phyloP scores from a whole-genome alignment of 1,284 basidiomycete species.

The Ustilago vetiveriae region DNA sequence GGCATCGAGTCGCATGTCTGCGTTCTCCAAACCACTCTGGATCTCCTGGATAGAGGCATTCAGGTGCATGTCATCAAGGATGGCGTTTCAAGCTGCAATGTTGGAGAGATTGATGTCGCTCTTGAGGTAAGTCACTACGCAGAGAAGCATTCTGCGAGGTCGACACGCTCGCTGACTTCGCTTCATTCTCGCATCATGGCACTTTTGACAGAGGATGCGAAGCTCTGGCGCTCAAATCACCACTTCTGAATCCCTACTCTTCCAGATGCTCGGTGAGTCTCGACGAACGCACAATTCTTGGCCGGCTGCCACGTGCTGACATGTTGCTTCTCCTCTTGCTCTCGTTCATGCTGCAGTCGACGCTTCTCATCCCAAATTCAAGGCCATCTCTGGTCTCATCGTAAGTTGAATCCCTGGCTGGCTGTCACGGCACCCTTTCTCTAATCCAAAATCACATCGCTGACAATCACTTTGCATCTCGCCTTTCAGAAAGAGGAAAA shows the following conservation, averaged over 20 bases:
- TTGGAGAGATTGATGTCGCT: constrained; percentile 69
- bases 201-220: constrained; percentile 72
- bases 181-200: not conserved
- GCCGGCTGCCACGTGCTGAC: not conserved
- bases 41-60: constrained; percentile 72
- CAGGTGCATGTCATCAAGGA: constrained; percentile 81
- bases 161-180: not conserved
- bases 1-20: constrained; percentile 91
- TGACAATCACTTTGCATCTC: not conserved
- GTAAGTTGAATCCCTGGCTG: constrained; percentile 24
- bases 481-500: constrained; percentile 55
- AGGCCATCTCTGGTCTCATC: constrained; percentile 76
- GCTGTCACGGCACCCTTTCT: not conserved
- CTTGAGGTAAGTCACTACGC: constrained; percentile 73
- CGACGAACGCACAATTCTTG: not conserved
- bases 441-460: not conserved
- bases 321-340: not conserved
- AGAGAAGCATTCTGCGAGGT: too few relatives aligned
- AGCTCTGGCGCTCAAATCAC: constrained; percentile 80
- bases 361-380: constrained; percentile 77
- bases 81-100: constrained; percentile 82
- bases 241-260: constrained; percentile 82
- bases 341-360: constrained; percentile 68
- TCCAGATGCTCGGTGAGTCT: constrained; percentile 73
- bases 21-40: constrained; percentile 81